Conservation (phyloP, 192 early-diverging fungal species). For the Nowakowskiella sp. region DNA sequence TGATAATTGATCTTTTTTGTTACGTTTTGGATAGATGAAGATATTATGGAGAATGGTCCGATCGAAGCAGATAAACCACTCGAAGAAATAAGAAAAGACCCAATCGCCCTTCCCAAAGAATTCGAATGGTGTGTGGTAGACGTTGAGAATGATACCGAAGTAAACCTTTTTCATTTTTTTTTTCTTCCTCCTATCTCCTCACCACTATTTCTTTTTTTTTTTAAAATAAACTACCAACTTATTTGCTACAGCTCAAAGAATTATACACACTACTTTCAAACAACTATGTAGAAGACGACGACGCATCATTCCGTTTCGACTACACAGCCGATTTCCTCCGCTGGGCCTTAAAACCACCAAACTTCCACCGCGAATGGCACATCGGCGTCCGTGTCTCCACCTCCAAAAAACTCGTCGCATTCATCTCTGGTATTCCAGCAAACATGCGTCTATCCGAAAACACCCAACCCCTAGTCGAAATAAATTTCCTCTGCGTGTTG, state of each 20-base stretch:
- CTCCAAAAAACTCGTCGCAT: slow-evolving; percentile 82
- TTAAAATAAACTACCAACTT: neutral
- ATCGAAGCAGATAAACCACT: slow-evolving; percentile 68
- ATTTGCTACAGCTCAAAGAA: slow-evolving; percentile 50
- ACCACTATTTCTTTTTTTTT: slow-evolving; percentile 1
- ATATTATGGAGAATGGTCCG: slow-evolving; percentile 62
- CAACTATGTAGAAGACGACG: slow-evolving; percentile 97
- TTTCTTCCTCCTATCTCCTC: neutral
- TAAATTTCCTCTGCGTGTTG: slow-evolving; percentile 96
- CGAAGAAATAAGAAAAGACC: slow-evolving; percentile 72
- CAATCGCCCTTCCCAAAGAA: slow-evolving; percentile 76
- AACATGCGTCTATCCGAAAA: slow-evolving; percentile 62
- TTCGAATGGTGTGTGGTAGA: slow-evolving; percentile 87
- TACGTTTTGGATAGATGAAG: slow-evolving; percentile 49
- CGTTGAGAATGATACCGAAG: slow-evolving; percentile 62
- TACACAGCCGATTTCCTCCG: slow-evolving; percentile 87
- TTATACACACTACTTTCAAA: slow-evolving; percentile 80
- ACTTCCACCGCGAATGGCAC: slow-evolving; percentile 82
- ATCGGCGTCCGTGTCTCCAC: slow-evolving; percentile 80
- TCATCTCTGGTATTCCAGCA: slow-evolving; percentile 90
- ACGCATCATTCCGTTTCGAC: slow-evolving; percentile 93
- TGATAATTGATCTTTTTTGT: neutral
- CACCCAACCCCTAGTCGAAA: slow-evolving; percentile 74
- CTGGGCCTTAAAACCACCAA: slow-evolving; percentile 94
- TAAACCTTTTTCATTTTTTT: slow-evolving; percentile 14